phyloP scores from a whole-genome alignment of 1,284 basidiomycete genomes.

The Singerocomus rubriflavus region DNA sequence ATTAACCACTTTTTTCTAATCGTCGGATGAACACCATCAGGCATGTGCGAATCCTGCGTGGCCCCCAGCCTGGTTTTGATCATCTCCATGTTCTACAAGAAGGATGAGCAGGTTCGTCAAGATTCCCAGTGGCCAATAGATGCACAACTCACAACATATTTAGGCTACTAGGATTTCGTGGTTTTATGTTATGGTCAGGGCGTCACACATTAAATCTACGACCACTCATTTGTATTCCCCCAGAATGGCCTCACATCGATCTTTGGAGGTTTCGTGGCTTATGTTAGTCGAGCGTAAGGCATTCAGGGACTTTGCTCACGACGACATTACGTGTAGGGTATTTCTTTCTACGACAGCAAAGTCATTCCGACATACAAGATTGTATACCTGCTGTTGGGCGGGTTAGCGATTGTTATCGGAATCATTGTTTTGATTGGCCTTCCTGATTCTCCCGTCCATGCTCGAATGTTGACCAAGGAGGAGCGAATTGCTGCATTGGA shows the following conservation, averaged over 20 bases:
- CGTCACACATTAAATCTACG: background rate
- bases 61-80: conserved; percentile 62
- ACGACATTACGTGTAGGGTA: conserved; percentile 37
- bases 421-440: conserved; percentile 57
- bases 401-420: conserved; percentile 58
- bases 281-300: conserved; percentile 35
- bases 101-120: conserved; percentile 54
- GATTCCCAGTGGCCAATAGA: too few relatives aligned
- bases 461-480: conserved; percentile 52
- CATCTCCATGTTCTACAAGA: conserved; percentile 69
- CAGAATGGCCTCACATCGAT: conserved; percentile 61
- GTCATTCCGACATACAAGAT: conserved; percentile 56
- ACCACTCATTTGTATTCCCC: background rate
- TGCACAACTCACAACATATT: background rate
- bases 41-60: conserved; percentile 66
- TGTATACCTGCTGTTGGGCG: conserved; percentile 60
- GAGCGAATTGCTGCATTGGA: conserved; percentile 64
- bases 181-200: conserved; percentile 64
- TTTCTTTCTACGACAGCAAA: conserved; percentile 53
- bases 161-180: conserved; percentile 58
- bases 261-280: conserved; percentile 67
- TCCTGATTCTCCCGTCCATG: conserved; percentile 65
- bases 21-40: conserved; percentile 28
- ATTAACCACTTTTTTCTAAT: background rate
- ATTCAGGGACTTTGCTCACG: background rate